phyloP scores from a whole-genome alignment of 2,329 filamentous ascomycete genomes.

The Phoma sp. region DNA sequence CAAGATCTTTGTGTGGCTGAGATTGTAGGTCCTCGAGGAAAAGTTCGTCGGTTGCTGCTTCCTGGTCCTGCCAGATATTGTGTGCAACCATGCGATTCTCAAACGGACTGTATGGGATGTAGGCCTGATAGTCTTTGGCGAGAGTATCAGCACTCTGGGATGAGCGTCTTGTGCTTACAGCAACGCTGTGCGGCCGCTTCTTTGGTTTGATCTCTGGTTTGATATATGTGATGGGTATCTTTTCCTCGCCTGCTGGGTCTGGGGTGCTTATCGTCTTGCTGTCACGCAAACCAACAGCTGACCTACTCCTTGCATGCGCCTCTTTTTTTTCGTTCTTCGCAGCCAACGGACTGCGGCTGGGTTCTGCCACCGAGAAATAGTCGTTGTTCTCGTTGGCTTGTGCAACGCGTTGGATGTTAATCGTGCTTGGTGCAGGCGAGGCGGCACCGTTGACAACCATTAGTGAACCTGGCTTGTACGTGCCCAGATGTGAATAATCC shows the following conservation, averaged over 20 bases:
- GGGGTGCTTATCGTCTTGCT: background rate
- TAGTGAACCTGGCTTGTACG: constrained; percentile 52
- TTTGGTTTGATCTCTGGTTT: constrained; percentile 16
- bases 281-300: constrained; percentile 18
- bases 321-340: constrained; percentile 27
- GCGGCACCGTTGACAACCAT: constrained; percentile 56
- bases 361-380: constrained; percentile 38
- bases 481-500: constrained; percentile 51
- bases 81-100: constrained; percentile 13
- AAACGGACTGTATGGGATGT: constrained; percentile 16
- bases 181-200: constrained; percentile 25
- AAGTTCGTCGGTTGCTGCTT: constrained; percentile 8
- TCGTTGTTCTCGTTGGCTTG: constrained; percentile 18
- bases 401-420: constrained; percentile 3
- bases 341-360: constrained; percentile 26
- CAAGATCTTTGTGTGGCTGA: constrained; percentile 3
- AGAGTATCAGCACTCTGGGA: constrained; percentile 12
- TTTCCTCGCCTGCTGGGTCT: constrained; percentile 8
- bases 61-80: constrained; percentile 11
- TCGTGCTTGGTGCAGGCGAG: constrained; percentile 52
- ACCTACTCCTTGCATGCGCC: constrained; percentile 39
- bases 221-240: constrained; percentile 15
- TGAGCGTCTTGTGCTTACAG: constrained; percentile 17
- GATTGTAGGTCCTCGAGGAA: background rate
- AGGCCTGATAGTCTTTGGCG: constrained; percentile 14